Conservation (phyloP, 805 yeast species). For the Hanseniaspora opuntiae region DNA sequence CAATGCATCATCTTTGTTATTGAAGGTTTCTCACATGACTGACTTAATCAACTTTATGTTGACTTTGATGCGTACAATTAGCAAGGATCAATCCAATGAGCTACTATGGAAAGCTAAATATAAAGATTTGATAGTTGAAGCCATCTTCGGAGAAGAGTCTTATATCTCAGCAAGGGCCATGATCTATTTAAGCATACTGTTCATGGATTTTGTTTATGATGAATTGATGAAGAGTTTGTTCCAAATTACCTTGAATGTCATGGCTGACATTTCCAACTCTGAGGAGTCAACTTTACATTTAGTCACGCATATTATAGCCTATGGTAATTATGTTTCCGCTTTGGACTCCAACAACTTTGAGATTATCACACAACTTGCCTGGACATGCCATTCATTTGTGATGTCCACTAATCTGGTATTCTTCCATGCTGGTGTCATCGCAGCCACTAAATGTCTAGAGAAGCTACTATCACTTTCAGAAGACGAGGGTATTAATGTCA, state of each 20-base stretch:
- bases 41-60: conserved; percentile 44
- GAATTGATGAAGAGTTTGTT: conserved; percentile 28
- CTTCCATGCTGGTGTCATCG: conserved; percentile 30
- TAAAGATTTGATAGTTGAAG: conserved; percentile 48
- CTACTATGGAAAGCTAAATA: conserved; percentile 51
- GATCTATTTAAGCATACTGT: conserved; percentile 54
- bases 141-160: conserved; percentile 43
- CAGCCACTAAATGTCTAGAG: conserved; percentile 27
- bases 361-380: conserved; percentile 25
- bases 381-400: conserved; percentile 27
- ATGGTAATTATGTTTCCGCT: conserved; percentile 30
- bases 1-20: conserved; percentile 28
- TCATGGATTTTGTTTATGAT: conserved; percentile 51
- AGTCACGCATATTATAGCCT: conserved; percentile 29
- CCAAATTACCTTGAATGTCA: conserved; percentile 25
- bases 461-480: conserved; percentile 23
- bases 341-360: conserved; percentile 23
- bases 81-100: conserved; percentile 35
- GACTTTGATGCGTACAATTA: conserved; percentile 34
- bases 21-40: conserved; percentile 36
- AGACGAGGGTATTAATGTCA: conserved; percentile 21
- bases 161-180: conserved; percentile 56
- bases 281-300: conserved; percentile 23
- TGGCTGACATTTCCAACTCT: conserved; percentile 24
- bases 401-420: conserved; percentile 26